A percentile compares a stretch with the other conserved stretches of the same genome.
Conservation (phyloP, 2,329 filamentous ascomycete species). For the Trichoderma sp. region DNA sequence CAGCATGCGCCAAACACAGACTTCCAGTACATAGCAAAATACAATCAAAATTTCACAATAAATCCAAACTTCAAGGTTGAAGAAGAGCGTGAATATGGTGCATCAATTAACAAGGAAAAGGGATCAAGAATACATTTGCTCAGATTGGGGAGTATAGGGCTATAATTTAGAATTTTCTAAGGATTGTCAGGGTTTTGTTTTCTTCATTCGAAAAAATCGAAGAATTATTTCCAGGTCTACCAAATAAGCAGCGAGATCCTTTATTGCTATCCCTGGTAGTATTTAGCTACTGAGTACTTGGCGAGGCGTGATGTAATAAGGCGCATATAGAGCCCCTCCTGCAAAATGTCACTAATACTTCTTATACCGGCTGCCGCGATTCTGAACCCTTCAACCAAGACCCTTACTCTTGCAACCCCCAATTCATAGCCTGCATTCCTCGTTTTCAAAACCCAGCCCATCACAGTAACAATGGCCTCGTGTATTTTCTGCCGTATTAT, state of each 20-base stretch:
- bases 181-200: not conserved
- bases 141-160: not conserved
- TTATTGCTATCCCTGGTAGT: not conserved
- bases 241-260: not conserved
- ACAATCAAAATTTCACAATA: not conserved
- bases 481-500: conserved; percentile 99
- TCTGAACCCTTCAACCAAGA: not conserved
- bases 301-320: conserved; percentile 18
- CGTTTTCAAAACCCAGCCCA: not conserved
- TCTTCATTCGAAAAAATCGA: not conserved
- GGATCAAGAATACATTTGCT: not conserved
- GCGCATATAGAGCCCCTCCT: conserved; percentile 9
- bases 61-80: not conserved
- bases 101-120: not conserved
- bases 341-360: conserved; percentile 7
- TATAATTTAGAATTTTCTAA: not conserved
- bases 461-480: conserved; percentile 40
- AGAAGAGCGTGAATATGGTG: not conserved
- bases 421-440: not conserved
- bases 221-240: not conserved
- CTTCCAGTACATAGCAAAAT: conserved; percentile 19
- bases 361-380: not conserved
- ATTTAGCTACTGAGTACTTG: conserved; percentile 3
- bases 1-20: conserved; percentile 10
- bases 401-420: not conserved